A percentile compares a stretch with the other conserved stretches of the same genome.
phyloP scores from a whole-genome alignment of 768 basidiomycete genomes.

The Phanerochaete carnosa region DNA sequence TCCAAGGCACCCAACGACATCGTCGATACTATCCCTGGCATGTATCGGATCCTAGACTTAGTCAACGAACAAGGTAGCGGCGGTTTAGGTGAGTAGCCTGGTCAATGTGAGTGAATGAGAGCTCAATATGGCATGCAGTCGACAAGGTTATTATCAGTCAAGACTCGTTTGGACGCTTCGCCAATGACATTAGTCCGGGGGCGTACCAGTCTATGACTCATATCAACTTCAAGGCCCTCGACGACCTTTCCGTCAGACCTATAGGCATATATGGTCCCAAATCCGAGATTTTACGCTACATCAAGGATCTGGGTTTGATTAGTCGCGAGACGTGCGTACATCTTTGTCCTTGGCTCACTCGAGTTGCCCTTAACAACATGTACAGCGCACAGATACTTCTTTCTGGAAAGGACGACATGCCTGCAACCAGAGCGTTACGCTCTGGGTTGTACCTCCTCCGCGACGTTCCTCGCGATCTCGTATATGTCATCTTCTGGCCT shows the following conservation, averaged over 20 bases:
- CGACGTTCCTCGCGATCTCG: conserved; percentile 16
- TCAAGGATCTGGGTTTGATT: conserved; percentile 34
- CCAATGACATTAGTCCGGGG: conserved; percentile 46
- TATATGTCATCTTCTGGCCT: conserved; percentile 60
- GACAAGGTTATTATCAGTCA: conserved; percentile 64
- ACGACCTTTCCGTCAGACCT: conserved; percentile 42
- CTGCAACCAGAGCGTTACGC: conserved; percentile 31
- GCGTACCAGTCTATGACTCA: conserved; percentile 52
- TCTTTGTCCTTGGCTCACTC: too few species aligned
- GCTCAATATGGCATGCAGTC: conserved; percentile 32
- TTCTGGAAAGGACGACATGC: conserved; percentile 14
- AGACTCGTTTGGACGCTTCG: conserved; percentile 43
- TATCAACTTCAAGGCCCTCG: conserved; percentile 53
- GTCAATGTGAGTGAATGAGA: not conserved
- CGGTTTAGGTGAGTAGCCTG: conserved; percentile 42
- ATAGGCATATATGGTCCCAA: conserved; percentile 58
- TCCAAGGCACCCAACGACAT: too few species aligned
- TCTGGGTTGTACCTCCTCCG: conserved; percentile 51
- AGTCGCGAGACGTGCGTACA: conserved; percentile 41
- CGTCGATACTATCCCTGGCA: conserved; percentile 32
- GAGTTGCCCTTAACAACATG: not conserved
- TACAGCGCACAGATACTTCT: conserved; percentile 20
- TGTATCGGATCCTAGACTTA: conserved; percentile 53
- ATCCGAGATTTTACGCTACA: conserved; percentile 44
- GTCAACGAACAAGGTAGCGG: conserved; percentile 48